phyloP scores from a whole-genome alignment of 2,329 filamentous ascomycete genomes.

The Colletotrichum ledebouriae region DNA sequence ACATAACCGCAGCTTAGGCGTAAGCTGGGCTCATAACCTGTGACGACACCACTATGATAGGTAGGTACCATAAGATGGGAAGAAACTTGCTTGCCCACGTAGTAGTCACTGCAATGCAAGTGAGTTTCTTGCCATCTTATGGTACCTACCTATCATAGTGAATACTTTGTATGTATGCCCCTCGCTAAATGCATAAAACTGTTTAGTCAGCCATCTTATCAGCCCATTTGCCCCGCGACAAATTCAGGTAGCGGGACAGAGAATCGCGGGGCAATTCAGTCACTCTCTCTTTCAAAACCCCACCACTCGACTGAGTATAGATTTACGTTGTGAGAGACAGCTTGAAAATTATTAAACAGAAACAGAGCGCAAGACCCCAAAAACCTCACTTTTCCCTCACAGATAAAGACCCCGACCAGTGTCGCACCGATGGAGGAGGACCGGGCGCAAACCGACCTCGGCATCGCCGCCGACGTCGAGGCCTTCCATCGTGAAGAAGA shows the following conservation, averaged over 20 bases:
- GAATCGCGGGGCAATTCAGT: slow-evolving; percentile 31
- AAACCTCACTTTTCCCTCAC: no score
- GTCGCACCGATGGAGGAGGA: slow-evolving; percentile 78
- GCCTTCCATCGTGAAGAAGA: slow-evolving; percentile 56
- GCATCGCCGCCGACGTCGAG: slow-evolving; percentile 76
- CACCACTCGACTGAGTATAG: neutral
- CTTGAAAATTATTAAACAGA: neutral
- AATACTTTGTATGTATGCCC: neutral
- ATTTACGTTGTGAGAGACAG: neutral
- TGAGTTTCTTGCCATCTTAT: no score
- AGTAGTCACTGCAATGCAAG: no score
- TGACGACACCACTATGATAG: no score
- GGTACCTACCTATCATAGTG: no score
- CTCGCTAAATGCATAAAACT: slow-evolving; percentile 24
- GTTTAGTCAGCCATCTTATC: slow-evolving; percentile 34
- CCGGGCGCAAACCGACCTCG: slow-evolving; percentile 76
- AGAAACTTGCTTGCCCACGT: no score
- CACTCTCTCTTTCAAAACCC: slow-evolving; percentile 11
- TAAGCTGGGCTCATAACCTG: no score
- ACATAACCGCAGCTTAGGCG: no score
- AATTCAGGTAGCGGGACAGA: slow-evolving; percentile 35
- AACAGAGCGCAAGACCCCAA: neutral
- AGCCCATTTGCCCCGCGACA: slow-evolving; percentile 33
- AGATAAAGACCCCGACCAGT: neutral
- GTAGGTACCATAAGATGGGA: no score